Evolutionary conservation across 768 basidiomycete genomes (phyloP).

Genomic region (Lactarius pseudohatsudake): DNA sequence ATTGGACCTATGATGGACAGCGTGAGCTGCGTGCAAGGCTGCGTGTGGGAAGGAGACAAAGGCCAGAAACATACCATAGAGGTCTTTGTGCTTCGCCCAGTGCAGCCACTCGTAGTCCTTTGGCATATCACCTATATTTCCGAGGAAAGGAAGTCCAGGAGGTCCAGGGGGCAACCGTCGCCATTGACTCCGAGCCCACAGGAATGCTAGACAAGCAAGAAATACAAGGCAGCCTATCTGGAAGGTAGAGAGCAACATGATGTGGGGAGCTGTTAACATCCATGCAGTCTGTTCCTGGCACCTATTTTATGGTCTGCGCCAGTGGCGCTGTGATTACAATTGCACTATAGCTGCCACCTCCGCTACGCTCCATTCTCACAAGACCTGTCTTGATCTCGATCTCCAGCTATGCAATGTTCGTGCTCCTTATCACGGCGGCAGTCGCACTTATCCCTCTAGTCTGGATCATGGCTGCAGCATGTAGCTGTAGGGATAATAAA

Average conservation of each 20-base stretch:
- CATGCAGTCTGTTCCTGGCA: neutral
- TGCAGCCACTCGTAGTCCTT: constrained; percentile 16
- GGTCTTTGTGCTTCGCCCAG: constrained; percentile 19
- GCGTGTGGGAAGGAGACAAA: too few relatives aligned
- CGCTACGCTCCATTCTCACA: too few relatives aligned
- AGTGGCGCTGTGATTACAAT: neutral
- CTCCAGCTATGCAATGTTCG: too few relatives aligned
- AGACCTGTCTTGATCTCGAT: too few relatives aligned
- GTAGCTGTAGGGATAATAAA: neutral
- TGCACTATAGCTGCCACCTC: neutral
- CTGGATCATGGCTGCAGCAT: neutral
- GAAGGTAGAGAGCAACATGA: neutral
- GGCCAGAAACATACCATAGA: constrained; percentile 5
- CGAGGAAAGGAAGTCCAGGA: constrained; percentile 18
- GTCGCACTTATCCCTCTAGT: too few relatives aligned
- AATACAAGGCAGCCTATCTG: neutral
- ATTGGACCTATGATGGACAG: constrained; percentile 7
- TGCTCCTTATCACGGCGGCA: too few relatives aligned
- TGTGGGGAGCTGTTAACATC: neutral
- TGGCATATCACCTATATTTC: constrained; percentile 14
- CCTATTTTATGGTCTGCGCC: neutral
- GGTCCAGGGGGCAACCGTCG: constrained; percentile 20
- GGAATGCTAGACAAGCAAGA: neutral
- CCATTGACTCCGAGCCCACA: neutral
- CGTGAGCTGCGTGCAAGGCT: too few relatives aligned